Evolutionary conservation across 495 filamentous ascomycete genomes (phyloP), one percentile per base, ranked within the genome.

Genomic region (Tuber calosporum): DNA sequence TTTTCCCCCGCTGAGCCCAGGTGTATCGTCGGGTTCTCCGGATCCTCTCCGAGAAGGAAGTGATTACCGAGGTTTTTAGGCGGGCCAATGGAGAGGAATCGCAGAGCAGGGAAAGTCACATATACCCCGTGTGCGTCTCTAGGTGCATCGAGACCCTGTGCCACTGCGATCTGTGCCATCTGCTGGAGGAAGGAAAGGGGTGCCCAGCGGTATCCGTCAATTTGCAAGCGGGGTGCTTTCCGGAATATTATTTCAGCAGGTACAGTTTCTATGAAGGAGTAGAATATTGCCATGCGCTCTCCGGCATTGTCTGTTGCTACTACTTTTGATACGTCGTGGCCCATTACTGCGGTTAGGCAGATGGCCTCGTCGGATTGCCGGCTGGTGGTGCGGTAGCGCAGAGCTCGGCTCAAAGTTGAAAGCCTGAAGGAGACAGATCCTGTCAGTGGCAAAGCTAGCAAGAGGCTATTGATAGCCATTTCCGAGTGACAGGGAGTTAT

Each of bases 351-450:
- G 58, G 69, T 62, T 58, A 72, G 68, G 36, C 40, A 78, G 58
- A 77, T 73, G 39, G 75, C 67, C 75, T 69, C 70, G 45, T 71
- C 70, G 66, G 66, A 58, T 26, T 66, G 30, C 66, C 67, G 48
- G 34, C 75, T 77, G 13, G 69, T 74, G 13, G 69, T 41, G 19
- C 72, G 72, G 36, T 73, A 73, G 43, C 67, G 72, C 38, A 73
- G 72, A 8, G 66, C 72, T 67, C 72, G 68, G 22, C 36, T 39
- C 8, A 71, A 41, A 34, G 37, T 45, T 39, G 69, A 45, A 41
- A 71, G 30, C 37, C 30, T 71, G 41, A 71, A 37, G 36, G 37
- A 48, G 34, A 62, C 26, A 62, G 26, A 34, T 34, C 53, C 53
- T 17, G 53, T 62, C 30, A 71, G 41, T 4, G 69, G 69, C 20